A percentile compares a stretch with the other conserved stretches of the same genome.
These are phyloP conservation scores for Mortierella sp. DNA, from an alignment of 371 early-diverging fungal species.

Conservation along the genomic window DNA sequence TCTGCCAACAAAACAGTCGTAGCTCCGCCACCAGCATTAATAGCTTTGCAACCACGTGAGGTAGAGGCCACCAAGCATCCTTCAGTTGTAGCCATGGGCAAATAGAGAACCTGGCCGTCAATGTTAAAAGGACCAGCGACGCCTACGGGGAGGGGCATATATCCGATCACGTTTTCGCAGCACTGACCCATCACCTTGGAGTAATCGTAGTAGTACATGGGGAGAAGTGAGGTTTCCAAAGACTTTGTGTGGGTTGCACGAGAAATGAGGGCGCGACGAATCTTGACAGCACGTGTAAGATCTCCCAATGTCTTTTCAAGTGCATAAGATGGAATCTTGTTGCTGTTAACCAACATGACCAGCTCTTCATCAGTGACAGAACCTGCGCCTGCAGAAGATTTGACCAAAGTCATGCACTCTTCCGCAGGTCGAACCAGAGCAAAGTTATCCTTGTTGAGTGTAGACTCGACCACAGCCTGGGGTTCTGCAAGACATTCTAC, in stretches of 20 bases:
- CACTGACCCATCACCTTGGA: constrained; percentile 91
- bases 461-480: constrained; percentile 39
- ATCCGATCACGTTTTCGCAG: constrained; percentile 98
- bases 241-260: constrained; percentile 77
- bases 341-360: constrained; percentile 75
- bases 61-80: constrained; percentile 96
- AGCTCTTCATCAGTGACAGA: constrained; percentile 82
- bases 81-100: constrained; percentile 98
- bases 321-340: constrained; percentile 85
- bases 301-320: constrained; percentile 86
- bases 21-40: constrained; percentile 92
- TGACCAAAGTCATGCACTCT: constrained; percentile 72
- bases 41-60: constrained; percentile 97
- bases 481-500: constrained; percentile 46
- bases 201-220: constrained; percentile 89
- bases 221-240: constrained; percentile 76
- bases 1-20: constrained; percentile 86
- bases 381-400: constrained; percentile 60
- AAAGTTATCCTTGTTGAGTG: constrained; percentile 34
- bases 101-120: constrained; percentile 82
- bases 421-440: constrained; percentile 70
- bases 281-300: constrained; percentile 84
- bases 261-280: constrained; percentile 84
- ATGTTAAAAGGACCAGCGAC: constrained; percentile 90
- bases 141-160: constrained; percentile 95